Conservation (phyloP, 495 filamentous ascomycete species). For the Penicillium coprophilum region DNA sequence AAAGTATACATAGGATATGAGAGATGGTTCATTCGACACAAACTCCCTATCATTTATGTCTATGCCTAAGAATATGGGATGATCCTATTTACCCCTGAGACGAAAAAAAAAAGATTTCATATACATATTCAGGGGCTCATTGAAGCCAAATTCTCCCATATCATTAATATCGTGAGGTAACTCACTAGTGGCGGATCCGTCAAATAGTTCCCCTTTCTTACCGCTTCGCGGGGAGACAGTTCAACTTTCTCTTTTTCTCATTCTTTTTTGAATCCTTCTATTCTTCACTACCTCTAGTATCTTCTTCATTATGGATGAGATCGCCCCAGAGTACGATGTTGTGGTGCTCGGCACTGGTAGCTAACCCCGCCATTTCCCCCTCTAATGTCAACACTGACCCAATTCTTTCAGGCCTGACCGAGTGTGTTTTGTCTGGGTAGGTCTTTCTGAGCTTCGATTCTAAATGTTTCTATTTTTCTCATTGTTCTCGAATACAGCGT, state of each 20-base stretch:
- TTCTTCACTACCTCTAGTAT: conserved; percentile 8
- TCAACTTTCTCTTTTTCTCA: conserved; percentile 22
- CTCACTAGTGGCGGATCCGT: conserved; percentile 34
- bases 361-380: conserved; percentile 43
- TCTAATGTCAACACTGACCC: conserved; percentile 35
- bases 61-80: neutral
- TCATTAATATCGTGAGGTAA: conserved; percentile 17
- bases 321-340: conserved; percentile 95
- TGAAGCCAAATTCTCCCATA: neutral
- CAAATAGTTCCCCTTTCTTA: conserved; percentile 35
- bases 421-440: conserved; percentile 97
- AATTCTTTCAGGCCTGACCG: conserved; percentile 73
- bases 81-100: conserved; percentile 7
- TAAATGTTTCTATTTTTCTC: neutral
- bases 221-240: conserved; percentile 34
- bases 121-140: conserved; percentile 6
- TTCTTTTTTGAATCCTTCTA: conserved; percentile 13
- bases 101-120: too few species aligned
- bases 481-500: conserved; percentile 56
- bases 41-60: neutral
- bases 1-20: conserved; percentile 8
- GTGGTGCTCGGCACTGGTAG: conserved; percentile 95
- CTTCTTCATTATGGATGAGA: conserved; percentile 77
- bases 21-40: neutral
- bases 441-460: conserved; percentile 14